These are phyloP conservation scores for Arthrobotrys iridis DNA, from an alignment of 2,329 filamentous ascomycete species.

Conservation along the genomic window DNA sequence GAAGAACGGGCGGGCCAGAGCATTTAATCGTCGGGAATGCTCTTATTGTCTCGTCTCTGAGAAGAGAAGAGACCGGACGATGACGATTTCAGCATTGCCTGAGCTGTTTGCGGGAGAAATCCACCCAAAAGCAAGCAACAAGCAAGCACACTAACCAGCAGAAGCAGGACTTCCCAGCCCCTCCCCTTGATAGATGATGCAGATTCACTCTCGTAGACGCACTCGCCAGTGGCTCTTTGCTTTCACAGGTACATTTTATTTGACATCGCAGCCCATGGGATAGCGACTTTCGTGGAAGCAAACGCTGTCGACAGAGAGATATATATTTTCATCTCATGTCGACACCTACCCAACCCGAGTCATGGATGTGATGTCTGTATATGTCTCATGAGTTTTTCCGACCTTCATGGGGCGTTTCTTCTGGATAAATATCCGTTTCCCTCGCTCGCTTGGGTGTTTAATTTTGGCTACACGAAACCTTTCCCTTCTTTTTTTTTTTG, in stretches of 20 bases:
- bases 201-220: not conserved
- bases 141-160: not conserved
- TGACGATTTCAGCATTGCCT: conserved; percentile 52
- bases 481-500: not conserved
- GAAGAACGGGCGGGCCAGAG: not conserved
- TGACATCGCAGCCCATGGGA: too few species aligned
- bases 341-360: too few species aligned
- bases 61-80: conserved; percentile 24
- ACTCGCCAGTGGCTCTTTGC: too few species aligned
- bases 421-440: conserved; percentile 54
- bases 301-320: too few species aligned
- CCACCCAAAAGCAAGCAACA: conserved; percentile 45
- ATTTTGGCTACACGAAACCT: conserved; percentile 35
- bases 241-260: too few species aligned
- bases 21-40: conserved; percentile 45
- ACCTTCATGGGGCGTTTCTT: conserved; percentile 7
- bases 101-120: conserved; percentile 51
- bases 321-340: not conserved
- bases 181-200: not conserved
- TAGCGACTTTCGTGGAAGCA: too few species aligned
- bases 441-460: conserved; percentile 53
- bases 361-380: not conserved
- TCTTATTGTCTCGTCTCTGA: conserved; percentile 30
- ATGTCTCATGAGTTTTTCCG: conserved; percentile 43
- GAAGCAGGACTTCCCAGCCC: not conserved